Conservation (phyloP, 177 flowering plant species). For the Vitis hybrid region DNA sequence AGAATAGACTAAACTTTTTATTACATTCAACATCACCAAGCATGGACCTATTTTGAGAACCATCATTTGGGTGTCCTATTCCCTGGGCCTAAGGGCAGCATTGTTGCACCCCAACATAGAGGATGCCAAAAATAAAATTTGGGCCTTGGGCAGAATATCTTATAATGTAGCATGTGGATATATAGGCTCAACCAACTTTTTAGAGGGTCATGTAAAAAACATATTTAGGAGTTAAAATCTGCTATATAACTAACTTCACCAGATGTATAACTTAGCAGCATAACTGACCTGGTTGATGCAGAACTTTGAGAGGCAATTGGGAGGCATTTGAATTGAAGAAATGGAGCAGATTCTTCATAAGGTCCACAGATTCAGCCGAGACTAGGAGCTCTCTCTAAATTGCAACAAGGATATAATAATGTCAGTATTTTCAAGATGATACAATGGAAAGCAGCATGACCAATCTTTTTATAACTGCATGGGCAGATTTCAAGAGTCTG, state of each 20-base stretch:
- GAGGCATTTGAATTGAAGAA: constrained; percentile 49
- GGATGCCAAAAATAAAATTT: not conserved
- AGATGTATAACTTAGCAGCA: not conserved
- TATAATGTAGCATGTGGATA: not conserved
- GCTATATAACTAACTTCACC: not conserved
- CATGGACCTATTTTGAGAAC: not conserved
- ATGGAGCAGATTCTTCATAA: constrained; percentile 40
- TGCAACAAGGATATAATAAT: not conserved
- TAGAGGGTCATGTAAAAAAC: no score
- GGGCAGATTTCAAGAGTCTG: no score
- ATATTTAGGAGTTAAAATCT: no score
- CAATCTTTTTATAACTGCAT: no score
- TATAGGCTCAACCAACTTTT: no score
- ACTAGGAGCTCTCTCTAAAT: constrained; percentile 63
- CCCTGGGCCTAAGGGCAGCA: no score
- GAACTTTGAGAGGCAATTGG: constrained; percentile 51
- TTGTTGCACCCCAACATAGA: not conserved
- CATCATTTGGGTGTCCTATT: not conserved
- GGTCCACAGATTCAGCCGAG: constrained; percentile 53
- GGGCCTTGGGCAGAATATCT: not conserved
- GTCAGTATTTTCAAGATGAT: not conserved
- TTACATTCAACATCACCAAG: no score
- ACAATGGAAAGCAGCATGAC: no score
- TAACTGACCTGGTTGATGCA: constrained; percentile 48
- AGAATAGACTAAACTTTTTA: no score